phyloP scores from a whole-genome alignment of 495 filamentous ascomycete species.

The Trichoderma reesei region DNA sequence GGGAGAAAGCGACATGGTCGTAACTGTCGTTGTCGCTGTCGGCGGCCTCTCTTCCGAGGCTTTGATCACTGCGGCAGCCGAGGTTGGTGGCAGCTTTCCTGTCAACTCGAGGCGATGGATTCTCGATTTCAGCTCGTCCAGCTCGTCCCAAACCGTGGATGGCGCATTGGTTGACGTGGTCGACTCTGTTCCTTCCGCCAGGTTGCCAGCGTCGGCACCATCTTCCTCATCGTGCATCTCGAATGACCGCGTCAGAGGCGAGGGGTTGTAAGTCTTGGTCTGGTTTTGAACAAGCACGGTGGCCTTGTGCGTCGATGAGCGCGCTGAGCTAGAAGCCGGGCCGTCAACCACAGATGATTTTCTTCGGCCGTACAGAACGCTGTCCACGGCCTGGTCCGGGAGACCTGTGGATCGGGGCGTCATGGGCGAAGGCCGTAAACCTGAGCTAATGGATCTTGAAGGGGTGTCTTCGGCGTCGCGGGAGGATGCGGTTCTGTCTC shows the following conservation, averaged over 20 bases:
- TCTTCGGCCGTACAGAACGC: conserved; percentile 25
- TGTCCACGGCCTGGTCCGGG: conserved; percentile 35
- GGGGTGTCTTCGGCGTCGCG: conserved; percentile 16
- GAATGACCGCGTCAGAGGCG: conserved; percentile 44
- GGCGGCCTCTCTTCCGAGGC: conserved; percentile 71
- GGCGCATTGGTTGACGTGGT: conserved; percentile 77
- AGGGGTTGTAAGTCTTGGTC: conserved; percentile 43
- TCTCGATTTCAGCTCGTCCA: conserved; percentile 90
- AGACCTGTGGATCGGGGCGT: conserved; percentile 32
- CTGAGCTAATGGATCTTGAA: conserved; percentile 14
- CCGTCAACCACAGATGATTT: conserved; percentile 31
- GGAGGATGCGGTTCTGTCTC: conserved; percentile 18
- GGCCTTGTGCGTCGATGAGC: neutral
- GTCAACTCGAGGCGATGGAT: conserved; percentile 88
- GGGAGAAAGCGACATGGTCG: conserved; percentile 82
- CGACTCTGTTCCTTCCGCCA: conserved; percentile 61
- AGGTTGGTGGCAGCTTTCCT: conserved; percentile 73
- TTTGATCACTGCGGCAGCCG: conserved; percentile 66
- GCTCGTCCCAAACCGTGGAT: conserved; percentile 94
- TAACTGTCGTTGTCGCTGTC: conserved; percentile 89
- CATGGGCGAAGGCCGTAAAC: conserved; percentile 28
- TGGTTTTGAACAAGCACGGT: conserved; percentile 16
- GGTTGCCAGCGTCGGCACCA: conserved; percentile 23
- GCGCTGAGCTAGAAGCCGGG: neutral
- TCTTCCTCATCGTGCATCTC: conserved; percentile 24